phyloP scores from a whole-genome alignment of 495 filamentous ascomycete genomes.

The Corynascus novoguineensis region DNA sequence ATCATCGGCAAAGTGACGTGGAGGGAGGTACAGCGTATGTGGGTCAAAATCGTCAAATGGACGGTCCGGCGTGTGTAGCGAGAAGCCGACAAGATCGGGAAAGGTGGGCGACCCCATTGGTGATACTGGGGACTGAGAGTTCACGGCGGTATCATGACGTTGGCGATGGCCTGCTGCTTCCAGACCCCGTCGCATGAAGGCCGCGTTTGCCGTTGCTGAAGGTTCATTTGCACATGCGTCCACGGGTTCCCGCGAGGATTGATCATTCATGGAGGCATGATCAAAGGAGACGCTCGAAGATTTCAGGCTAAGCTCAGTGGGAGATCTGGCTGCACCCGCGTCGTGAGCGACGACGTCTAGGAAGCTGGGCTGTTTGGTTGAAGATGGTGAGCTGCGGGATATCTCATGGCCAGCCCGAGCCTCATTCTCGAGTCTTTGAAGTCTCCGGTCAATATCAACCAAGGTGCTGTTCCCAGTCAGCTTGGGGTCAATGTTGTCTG shows the following conservation, averaged over 20 bases:
- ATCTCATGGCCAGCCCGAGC: background rate
- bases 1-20: slow-evolving; percentile 30
- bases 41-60: slow-evolving; percentile 2
- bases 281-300: background rate
- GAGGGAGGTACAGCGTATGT: slow-evolving; percentile 28
- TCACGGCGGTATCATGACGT: background rate
- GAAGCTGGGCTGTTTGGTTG: background rate
- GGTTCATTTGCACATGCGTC: background rate
- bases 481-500: background rate
- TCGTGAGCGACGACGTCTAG: background rate
- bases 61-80: background rate
- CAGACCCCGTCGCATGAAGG: slow-evolving; percentile 5
- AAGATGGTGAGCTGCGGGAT: background rate
- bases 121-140: background rate
- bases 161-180: slow-evolving; percentile 4
- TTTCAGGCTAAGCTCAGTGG: background rate
- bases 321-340: background rate
- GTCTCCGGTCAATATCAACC: slow-evolving; percentile 20
- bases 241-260: background rate
- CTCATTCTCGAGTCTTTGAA: slow-evolving; percentile 17
- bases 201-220: background rate
- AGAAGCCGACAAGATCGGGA: slow-evolving; percentile 10
- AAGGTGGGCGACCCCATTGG: background rate
- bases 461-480: slow-evolving; percentile 11
- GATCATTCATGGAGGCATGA: background rate